A percentile compares a stretch with the other conserved stretches of the same genome.
Conservation (phyloP, 2,329 filamentous ascomycete species). For the Ceratocystis variospora region DNA sequence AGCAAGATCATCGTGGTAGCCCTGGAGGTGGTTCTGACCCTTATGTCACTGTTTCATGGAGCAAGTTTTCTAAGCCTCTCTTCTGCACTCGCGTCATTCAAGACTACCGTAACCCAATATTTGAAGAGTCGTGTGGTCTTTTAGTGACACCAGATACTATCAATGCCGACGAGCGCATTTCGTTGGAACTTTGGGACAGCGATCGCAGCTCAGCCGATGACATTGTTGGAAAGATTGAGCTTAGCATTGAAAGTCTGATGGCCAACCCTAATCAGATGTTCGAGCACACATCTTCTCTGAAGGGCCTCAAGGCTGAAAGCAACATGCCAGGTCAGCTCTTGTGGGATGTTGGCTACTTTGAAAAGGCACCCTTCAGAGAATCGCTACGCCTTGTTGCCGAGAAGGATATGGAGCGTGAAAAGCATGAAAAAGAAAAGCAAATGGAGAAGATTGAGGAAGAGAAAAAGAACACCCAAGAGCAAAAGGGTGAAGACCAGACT, state of each 20-base stretch:
- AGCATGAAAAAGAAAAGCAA: constrained; percentile 15
- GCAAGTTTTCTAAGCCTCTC: constrained; percentile 94
- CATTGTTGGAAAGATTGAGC: constrained; percentile 84
- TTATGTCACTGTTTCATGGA: constrained; percentile 89
- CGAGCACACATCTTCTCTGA: constrained; percentile 68
- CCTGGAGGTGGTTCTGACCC: constrained; percentile 82
- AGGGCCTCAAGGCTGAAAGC: constrained; percentile 68
- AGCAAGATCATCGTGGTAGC: constrained; percentile 73
- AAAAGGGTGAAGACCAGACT: neutral
- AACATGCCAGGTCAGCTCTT: constrained; percentile 86
- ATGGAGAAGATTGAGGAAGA: constrained; percentile 8
- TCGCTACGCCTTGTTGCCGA: constrained; percentile 69
- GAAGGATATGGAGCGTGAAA: constrained; percentile 35
- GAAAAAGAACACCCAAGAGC: neutral
- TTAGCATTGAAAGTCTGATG: constrained; percentile 90
- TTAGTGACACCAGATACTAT: constrained; percentile 80
- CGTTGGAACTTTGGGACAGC: constrained; percentile 91
- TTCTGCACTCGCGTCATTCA: constrained; percentile 95
- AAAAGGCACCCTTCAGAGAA: constrained; percentile 74
- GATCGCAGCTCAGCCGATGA: constrained; percentile 87
- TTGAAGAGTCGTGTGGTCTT: constrained; percentile 75
- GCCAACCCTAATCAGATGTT: constrained; percentile 87
- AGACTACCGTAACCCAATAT: constrained; percentile 84
- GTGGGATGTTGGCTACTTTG: constrained; percentile 94
- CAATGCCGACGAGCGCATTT: constrained; percentile 84